phyloP scores from a whole-genome alignment of 2,329 filamentous ascomycete species.

The Cadophora luteo-olivacea region DNA sequence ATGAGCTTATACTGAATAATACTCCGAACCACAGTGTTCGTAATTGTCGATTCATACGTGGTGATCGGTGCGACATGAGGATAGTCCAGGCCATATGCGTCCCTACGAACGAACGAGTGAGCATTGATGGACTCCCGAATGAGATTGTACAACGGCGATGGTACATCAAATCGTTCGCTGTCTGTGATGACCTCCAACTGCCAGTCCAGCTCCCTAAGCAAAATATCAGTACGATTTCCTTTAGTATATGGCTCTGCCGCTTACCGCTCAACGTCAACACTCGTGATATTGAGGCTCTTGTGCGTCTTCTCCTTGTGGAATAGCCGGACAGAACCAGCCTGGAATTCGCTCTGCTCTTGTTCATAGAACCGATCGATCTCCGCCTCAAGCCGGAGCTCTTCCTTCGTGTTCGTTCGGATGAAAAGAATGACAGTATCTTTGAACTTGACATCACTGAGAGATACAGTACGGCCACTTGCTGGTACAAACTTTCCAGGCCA shows the following conservation, averaged over 20 bases:
- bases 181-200: slow-evolving; percentile 43
- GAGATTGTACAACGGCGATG: slow-evolving; percentile 29
- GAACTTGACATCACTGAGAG: slow-evolving; percentile 31
- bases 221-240: slow-evolving; percentile 8
- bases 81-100: no score
- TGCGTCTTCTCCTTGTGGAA: slow-evolving; percentile 37
- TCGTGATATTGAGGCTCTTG: slow-evolving; percentile 39
- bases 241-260: slow-evolving; percentile 2
- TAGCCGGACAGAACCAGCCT: slow-evolving; percentile 35
- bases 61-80: no score
- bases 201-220: slow-evolving; percentile 42
- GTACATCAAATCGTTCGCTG: slow-evolving; percentile 28
- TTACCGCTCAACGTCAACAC: slow-evolving; percentile 41
- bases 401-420: slow-evolving; percentile 30
- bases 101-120: no score
- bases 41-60: no score
- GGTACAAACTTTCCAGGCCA: slow-evolving; percentile 33
- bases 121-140: slow-evolving; percentile 37
- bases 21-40: slow-evolving; percentile 39
- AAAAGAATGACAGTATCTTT: slow-evolving; percentile 38
- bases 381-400: slow-evolving; percentile 39
- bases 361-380: slow-evolving; percentile 37
- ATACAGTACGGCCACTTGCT: slow-evolving; percentile 14
- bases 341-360: slow-evolving; percentile 32
- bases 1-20: slow-evolving; percentile 37